phyloP scores from a whole-genome alignment of 2,329 filamentous ascomycete species.

The Ascochyta lentis region DNA sequence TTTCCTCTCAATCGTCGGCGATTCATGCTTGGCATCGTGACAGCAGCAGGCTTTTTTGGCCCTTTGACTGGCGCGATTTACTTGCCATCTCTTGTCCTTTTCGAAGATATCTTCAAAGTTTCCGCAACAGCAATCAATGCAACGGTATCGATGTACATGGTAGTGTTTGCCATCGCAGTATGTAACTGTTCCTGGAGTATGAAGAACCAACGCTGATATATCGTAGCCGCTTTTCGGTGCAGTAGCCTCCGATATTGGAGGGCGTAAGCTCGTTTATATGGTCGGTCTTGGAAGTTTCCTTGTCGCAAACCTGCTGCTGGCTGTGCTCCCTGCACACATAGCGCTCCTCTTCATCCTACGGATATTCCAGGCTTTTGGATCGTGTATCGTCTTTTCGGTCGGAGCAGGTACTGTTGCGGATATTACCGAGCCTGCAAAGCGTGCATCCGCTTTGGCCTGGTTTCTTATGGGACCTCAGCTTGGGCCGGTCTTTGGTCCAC shows the following conservation, averaged over 20 bases:
- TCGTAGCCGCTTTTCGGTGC: slow-evolving; percentile 52
- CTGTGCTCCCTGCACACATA: slow-evolving; percentile 49
- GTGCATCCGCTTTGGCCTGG: slow-evolving; percentile 51
- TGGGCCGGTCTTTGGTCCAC: slow-evolving; percentile 54
- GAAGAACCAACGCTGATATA: slow-evolving; percentile 11
- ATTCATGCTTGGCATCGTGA: slow-evolving; percentile 51
- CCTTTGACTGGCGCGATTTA: slow-evolving; percentile 56
- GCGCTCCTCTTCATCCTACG: slow-evolving; percentile 50
- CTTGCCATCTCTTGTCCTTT: slow-evolving; percentile 51
- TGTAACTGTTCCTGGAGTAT: not conserved
- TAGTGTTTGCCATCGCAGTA: slow-evolving; percentile 51
- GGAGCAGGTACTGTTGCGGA: slow-evolving; percentile 55
- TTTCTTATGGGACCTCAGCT: slow-evolving; percentile 55
- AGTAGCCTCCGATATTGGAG: slow-evolving; percentile 49
- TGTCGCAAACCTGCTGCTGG: slow-evolving; percentile 50
- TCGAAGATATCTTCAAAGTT: slow-evolving; percentile 47
- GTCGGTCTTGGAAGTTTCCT: slow-evolving; percentile 51
- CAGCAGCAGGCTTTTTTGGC: slow-evolving; percentile 52
- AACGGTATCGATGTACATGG: slow-evolving; percentile 56
- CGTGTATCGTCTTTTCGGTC: slow-evolving; percentile 52
- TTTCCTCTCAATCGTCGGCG: slow-evolving; percentile 46
- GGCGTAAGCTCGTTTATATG: slow-evolving; percentile 52
- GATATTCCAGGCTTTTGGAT: slow-evolving; percentile 53
- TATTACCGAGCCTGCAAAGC: slow-evolving; percentile 49
- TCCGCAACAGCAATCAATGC: slow-evolving; percentile 50